Evolutionary conservation across 1,284 basidiomycete genomes (phyloP).

Genomic region (Trichosporon sp.): DNA sequence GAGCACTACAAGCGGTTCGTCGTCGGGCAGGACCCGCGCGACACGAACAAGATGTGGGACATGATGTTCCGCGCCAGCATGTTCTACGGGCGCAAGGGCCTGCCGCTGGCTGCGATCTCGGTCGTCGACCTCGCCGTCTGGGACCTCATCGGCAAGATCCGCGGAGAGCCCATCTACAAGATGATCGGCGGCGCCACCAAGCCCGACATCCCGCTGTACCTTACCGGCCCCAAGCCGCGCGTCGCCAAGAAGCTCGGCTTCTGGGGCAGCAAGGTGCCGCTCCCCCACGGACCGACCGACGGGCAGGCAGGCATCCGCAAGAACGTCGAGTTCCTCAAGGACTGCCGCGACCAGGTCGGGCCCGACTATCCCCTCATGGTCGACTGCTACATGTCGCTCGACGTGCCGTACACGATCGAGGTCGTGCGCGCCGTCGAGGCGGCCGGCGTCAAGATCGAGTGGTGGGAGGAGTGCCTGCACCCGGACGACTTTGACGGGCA

Average conservation of each 20-base stretch:
- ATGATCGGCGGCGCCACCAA: constrained; percentile 56
- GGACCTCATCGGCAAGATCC: constrained; percentile 57
- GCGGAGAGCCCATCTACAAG: constrained; percentile 57
- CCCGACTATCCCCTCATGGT: constrained; percentile 55
- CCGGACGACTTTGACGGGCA: constrained; percentile 55
- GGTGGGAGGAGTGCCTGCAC: constrained; percentile 57
- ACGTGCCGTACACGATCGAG: constrained; percentile 53
- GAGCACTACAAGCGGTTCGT: constrained; percentile 57
- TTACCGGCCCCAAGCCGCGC: constrained; percentile 54
- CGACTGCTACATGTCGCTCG: constrained; percentile 55
- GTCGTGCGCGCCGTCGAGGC: constrained; percentile 51
- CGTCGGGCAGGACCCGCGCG: constrained; percentile 54
- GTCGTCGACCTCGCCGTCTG: constrained; percentile 57
- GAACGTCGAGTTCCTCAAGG: constrained; percentile 54
- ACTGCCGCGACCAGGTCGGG: constrained; percentile 51
- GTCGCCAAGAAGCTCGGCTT: constrained; percentile 55
- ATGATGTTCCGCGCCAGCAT: constrained; percentile 53
- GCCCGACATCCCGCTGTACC: constrained; percentile 55
- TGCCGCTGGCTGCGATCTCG: constrained; percentile 53
- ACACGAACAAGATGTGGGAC: constrained; percentile 54
- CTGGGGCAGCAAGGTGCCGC: constrained; percentile 55
- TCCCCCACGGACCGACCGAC: constrained; percentile 55
- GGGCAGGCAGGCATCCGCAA: constrained; percentile 52
- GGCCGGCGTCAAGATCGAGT: constrained; percentile 53
- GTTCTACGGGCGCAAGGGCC: constrained; percentile 56